phyloP scores from a whole-genome alignment of 768 basidiomycete genomes.

The Neoboletus magnificus region DNA sequence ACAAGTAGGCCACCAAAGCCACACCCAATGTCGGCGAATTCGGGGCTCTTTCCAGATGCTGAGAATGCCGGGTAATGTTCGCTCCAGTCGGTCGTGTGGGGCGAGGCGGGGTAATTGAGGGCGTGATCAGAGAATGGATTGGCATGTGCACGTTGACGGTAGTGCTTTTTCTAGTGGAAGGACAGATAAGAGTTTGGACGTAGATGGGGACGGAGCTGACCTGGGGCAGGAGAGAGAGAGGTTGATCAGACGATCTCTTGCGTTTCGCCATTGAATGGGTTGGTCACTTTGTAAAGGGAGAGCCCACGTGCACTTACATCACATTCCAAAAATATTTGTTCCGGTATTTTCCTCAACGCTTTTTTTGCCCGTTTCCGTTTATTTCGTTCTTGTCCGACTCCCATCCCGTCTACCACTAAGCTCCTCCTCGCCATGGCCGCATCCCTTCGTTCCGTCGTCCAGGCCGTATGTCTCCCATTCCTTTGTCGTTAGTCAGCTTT shows the following conservation, averaged over 20 bases:
- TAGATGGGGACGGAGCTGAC: conserved; percentile 25
- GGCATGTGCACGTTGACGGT: conserved; percentile 79
- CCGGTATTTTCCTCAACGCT: conserved; percentile 25
- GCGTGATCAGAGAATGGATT: conserved; percentile 88
- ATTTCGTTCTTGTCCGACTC: conserved; percentile 2
- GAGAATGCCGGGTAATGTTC: conserved; percentile 75
- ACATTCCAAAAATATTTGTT: not conserved
- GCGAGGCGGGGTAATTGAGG: conserved; percentile 81
- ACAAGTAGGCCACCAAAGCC: conserved; percentile 95
- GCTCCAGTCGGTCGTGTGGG: conserved; percentile 75
- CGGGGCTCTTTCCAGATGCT: conserved; percentile 61
- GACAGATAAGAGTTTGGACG: not conserved
- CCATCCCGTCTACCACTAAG: not conserved
- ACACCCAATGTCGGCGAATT: conserved; percentile 96
- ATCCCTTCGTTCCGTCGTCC: conserved; percentile 35
- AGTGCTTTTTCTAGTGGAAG: conserved; percentile 67
- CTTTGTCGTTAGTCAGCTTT: not conserved
- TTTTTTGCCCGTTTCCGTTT: conserved; percentile 4
- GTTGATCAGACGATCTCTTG: conserved; percentile 15
- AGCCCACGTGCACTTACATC: conserved; percentile 11
- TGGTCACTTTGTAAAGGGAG: too few relatives aligned
- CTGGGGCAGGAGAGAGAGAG: conserved; percentile 45
- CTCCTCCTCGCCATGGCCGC: conserved; percentile 40
- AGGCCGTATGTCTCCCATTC: conserved; percentile 33
- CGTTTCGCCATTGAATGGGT: conserved; percentile 23